phyloP scores from a whole-genome alignment of 257 asterid genomes.

The Capsicum chinense region DNA sequence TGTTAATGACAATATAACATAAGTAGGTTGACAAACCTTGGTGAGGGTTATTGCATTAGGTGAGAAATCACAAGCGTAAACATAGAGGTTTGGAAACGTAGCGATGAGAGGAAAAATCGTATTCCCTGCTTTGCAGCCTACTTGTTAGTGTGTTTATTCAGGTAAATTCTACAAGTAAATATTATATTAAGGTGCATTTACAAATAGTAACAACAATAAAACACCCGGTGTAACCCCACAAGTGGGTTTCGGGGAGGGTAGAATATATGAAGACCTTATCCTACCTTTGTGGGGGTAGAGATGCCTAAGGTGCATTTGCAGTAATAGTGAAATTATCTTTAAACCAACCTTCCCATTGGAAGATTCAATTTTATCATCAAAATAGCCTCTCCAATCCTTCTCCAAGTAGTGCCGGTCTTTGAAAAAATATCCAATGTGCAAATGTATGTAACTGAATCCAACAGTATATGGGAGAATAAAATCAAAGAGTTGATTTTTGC shows the following conservation, averaged over 20 bases:
- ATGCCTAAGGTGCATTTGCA: neutral
- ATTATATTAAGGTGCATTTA: neutral
- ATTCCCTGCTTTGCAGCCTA: conserved; percentile 89
- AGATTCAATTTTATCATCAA: conserved; percentile 43
- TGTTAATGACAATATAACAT: neutral
- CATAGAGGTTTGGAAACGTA: conserved; percentile 63
- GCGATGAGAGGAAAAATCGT: conserved; percentile 71
- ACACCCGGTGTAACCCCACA: no score
- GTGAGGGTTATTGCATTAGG: conserved; percentile 61
- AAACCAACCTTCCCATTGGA: conserved; percentile 59
- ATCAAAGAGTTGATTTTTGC: no score
- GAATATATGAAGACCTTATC: no score
- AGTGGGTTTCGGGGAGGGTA: no score
- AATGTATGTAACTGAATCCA: neutral
- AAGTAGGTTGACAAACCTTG: conserved; percentile 50
- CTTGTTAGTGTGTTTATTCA: conserved; percentile 41
- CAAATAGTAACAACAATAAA: neutral
- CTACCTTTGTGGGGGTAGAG: no score
- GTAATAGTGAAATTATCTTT: conserved; percentile 50
- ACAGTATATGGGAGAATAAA: neutral
- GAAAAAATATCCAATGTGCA: conserved; percentile 53
- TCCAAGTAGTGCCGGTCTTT: conserved; percentile 80
- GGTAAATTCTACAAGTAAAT: neutral
- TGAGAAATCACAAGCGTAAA: conserved; percentile 88
- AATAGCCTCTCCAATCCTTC: conserved; percentile 80